phyloP scores from a whole-genome alignment of 352 stramenopile genomes.

The Phytopythium boreale region DNA sequence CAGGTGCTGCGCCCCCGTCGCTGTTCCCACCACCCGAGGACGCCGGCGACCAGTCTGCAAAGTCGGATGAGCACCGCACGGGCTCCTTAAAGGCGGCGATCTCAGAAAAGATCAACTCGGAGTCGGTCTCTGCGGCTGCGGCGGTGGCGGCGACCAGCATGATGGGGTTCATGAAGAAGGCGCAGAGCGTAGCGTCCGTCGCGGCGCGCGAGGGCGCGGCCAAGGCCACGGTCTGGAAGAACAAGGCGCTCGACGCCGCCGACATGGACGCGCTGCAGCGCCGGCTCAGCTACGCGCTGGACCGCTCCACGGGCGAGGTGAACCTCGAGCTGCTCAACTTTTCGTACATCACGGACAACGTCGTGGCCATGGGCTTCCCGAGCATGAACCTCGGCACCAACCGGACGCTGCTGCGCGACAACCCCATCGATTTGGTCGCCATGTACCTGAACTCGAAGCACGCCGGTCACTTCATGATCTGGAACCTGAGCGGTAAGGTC shows the following conservation, averaged over 20 bases:
- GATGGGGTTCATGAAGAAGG: conserved; percentile 85
- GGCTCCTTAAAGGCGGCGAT: conserved; percentile 56
- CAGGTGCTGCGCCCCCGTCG: conserved; percentile 2
- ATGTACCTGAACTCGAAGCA: conserved; percentile 95
- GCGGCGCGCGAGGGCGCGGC: conserved; percentile 72
- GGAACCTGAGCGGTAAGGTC: conserved; percentile 91
- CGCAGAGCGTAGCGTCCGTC: conserved; percentile 64
- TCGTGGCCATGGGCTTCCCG: conserved; percentile 92
- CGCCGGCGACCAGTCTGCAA: conserved; percentile 9
- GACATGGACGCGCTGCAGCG: conserved; percentile 88
- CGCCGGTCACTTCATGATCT: conserved; percentile 96
- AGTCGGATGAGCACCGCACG: conserved; percentile 38
- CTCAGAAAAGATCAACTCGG: conserved; percentile 64
- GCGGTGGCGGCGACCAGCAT: conserved; percentile 68
- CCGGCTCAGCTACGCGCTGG: conserved; percentile 72
- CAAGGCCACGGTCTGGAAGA: conserved; percentile 72
- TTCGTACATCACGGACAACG: conserved; percentile 85
- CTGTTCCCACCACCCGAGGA: conserved; percentile 19
- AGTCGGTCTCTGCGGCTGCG: conserved; percentile 59
- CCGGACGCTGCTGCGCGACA: conserved; percentile 76
- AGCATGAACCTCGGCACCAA: conserved; percentile 82
- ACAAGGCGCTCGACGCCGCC: conserved; percentile 67
- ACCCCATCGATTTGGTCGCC: conserved; percentile 89
- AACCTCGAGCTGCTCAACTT: conserved; percentile 90
- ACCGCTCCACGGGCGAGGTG: conserved; percentile 73